Percentiles rank a stretch among this genome's conserved stretches.
Conservation (phyloP, 192 early-diverging fungal species). For the Entophlyctis luteolus region DNA sequence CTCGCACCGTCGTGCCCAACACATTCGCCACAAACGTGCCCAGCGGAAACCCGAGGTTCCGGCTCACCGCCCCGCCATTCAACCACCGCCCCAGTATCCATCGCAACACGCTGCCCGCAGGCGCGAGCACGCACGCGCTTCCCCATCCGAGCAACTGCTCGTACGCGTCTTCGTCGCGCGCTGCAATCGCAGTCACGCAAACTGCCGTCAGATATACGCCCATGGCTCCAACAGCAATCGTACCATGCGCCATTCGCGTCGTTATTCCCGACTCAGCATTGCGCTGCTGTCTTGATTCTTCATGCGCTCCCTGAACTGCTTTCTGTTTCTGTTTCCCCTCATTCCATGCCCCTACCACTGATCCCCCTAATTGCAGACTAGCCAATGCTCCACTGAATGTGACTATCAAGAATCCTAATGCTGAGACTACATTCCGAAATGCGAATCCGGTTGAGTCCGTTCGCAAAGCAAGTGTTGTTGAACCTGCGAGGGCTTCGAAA, state of each 20-base stretch:
- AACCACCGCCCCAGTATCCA: too few species aligned
- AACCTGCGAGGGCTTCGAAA: neutral
- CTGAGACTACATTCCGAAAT: neutral
- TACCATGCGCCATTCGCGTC: too few species aligned
- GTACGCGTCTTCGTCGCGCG: neutral
- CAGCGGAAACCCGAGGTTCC: neutral
- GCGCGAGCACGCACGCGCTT: neutral
- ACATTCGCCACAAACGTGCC: slow-evolving; percentile 17
- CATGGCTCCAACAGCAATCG: too few species aligned
- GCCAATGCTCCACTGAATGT: slow-evolving; percentile 12
- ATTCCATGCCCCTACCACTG: too few species aligned
- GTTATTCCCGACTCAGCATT: too few species aligned
- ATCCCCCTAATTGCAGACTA: neutral
- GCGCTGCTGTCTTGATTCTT: too few species aligned
- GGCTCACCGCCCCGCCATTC: too few species aligned
- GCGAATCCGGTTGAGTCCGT: neutral
- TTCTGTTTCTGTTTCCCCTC: too few species aligned
- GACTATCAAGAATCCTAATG: neutral
- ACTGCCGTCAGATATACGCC: too few species aligned
- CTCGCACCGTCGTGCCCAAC: neutral
- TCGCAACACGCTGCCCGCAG: slow-evolving; percentile 2
- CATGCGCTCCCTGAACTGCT: too few species aligned
- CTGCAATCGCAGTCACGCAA: neutral
- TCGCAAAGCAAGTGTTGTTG: neutral
- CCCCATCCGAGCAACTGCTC: neutral